A percentile compares a stretch with the other conserved stretches of the same genome.
These are phyloP conservation scores for Solanum lycopersicoides DNA, from an alignment of 257 asterid species.

Conservation along the genomic window DNA sequence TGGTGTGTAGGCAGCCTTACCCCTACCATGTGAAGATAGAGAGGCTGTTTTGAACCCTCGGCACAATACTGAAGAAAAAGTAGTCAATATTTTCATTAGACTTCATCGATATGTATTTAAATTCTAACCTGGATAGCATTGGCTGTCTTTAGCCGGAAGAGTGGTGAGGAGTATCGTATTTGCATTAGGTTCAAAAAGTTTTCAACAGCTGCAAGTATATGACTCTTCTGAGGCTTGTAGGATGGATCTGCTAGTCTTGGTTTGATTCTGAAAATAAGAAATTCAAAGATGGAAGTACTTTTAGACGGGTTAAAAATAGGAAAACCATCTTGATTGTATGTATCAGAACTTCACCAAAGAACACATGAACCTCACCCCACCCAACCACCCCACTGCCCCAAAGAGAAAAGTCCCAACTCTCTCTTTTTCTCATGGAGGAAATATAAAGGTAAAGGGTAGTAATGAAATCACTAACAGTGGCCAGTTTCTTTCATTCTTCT, in stretches of 20 bases:
- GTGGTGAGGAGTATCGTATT: slow-evolving; percentile 93
- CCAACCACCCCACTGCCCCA: neutral
- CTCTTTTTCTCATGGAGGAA: neutral
- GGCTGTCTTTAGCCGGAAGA: slow-evolving; percentile 70
- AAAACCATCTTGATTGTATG: neutral
- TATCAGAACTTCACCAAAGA: neutral
- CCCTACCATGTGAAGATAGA: neutral
- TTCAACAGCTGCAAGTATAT: slow-evolving; percentile 74
- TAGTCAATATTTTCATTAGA: neutral
- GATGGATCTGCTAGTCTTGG: slow-evolving; percentile 70
- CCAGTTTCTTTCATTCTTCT: slow-evolving; percentile 77
- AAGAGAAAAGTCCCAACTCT: neutral
- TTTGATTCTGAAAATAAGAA: slow-evolving; percentile 48
- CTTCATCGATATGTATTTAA: neutral
- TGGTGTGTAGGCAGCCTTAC: neutral
- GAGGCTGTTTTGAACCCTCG: neutral
- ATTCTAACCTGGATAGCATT: slow-evolving; percentile 64
- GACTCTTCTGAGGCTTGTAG: slow-evolving; percentile 59
- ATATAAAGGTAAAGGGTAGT: neutral
- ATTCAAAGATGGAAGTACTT: neutral
- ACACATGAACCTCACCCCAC: neutral
- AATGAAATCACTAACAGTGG: slow-evolving; percentile 52
- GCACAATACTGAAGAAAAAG: neutral
- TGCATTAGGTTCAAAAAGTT: slow-evolving; percentile 46
- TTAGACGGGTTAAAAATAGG: neutral